Evolutionary conservation across 306 rosid species (phyloP), one percentile per base, ranked within the genome.

Genomic region (Rosa persica): DNA sequence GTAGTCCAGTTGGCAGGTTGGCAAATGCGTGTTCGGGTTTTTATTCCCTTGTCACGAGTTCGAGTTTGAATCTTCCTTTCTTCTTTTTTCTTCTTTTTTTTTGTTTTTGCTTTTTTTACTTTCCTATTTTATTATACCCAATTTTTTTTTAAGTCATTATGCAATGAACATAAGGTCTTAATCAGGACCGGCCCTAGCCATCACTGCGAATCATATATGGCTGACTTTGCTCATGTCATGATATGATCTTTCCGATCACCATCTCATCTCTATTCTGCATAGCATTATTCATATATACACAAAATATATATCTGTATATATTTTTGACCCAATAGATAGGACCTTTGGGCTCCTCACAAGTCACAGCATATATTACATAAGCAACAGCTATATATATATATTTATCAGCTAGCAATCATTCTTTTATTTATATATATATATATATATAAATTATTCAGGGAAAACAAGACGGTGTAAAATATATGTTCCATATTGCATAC

Each of bases 291-390:
- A 12, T 44, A 44, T 10, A 44, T 9, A 6, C 47, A 44, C 47
- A 11, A 44, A 11, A 3, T 19, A 5, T 38, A 38, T 38, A 6
- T 39, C 3, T 17, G 3, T 38, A 17, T 4, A 30, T 17, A 55
- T 8, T n/a, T n/a, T 7, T 55, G 61, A n/a, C 61, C 61, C 0
- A 39, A 38, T 2, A 27, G 10, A 8, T 0, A 27, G 11, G 25
- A n/a, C 34, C 43, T 23, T 23, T 16, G 75, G 74, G 25, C 42
- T 25, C 74, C 74, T 47, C 74, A 46, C 73, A 69, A 46, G 40
- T 44, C 58, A 25, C 17, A 68, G 17, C 27, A 67, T 22, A 67
- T 6, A 25, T 23, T 3, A 71, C 11, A 71, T 15, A 17, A 51
- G 55, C 36, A 54, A 71, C 61, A 71, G 10, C 75, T 30, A 48